These are phyloP conservation scores for Candida coleopterorum DNA, from an alignment of 805 yeast genomes.

Conservation along the genomic window DNA sequence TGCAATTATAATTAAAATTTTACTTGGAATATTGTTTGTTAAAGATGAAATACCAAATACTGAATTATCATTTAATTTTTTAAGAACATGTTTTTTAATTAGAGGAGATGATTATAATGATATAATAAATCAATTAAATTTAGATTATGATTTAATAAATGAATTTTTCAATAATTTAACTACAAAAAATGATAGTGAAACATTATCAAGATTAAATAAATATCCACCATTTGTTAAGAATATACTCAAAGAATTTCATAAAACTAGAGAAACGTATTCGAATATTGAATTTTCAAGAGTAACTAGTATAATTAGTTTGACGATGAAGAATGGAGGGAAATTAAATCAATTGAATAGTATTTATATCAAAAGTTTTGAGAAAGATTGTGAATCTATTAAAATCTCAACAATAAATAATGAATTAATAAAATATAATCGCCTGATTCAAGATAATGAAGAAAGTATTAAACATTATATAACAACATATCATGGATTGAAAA, in stretches of 20 bases:
- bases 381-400: slow-evolving; percentile 32
- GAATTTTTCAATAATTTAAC: slow-evolving; percentile 28
- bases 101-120: slow-evolving; percentile 20
- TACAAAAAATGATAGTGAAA: slow-evolving; percentile 35
- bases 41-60: slow-evolving; percentile 9
- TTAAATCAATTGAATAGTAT: slow-evolving; percentile 27
- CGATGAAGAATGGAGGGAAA: slow-evolving; percentile 33
- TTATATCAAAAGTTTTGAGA: slow-evolving; percentile 29
- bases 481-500: slow-evolving; percentile 44
- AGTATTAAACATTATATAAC: slow-evolving; percentile 46
- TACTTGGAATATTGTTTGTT: slow-evolving; percentile 20
- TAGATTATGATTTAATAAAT: slow-evolving; percentile 17
- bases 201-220: slow-evolving; percentile 22
- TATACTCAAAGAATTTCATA: slow-evolving; percentile 21
- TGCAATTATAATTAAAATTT: slow-evolving; percentile 26
- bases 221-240: slow-evolving; percentile 25
- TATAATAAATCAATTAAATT: slow-evolving; percentile 12
- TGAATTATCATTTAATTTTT: slow-evolving; percentile 30
- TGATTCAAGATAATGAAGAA: slow-evolving; percentile 62
- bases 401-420: slow-evolving; percentile 40
- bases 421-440: slow-evolving; percentile 45
- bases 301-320: slow-evolving; percentile 28
- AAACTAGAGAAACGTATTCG: slow-evolving; percentile 16
- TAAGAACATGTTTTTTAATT: slow-evolving; percentile 31
- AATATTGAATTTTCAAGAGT: slow-evolving; percentile 17